Conservation (phyloP, 2,329 filamentous ascomycete genomes). For the Ophiostoma himal-ulmi region DNA sequence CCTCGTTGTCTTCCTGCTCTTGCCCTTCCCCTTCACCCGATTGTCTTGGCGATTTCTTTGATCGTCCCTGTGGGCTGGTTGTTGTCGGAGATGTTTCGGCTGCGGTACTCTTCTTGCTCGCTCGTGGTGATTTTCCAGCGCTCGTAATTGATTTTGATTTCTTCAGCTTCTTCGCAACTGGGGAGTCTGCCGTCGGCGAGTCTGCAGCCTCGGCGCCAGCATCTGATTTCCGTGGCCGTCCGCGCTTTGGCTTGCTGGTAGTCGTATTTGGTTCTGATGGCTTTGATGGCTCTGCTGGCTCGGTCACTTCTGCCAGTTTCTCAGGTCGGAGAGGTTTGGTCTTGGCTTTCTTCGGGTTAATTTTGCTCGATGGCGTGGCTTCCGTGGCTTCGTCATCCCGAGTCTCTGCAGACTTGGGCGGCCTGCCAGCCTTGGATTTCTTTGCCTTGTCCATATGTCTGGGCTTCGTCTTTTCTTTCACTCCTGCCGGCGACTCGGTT, state of each 20-base stretch:
- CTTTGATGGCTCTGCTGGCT: too few species aligned
- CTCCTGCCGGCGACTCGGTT: not conserved
- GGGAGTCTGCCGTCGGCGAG: not conserved
- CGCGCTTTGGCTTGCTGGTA: slow-evolving; percentile 3
- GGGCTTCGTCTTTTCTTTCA: not conserved
- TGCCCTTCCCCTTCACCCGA: not conserved
- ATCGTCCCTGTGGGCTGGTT: not conserved
- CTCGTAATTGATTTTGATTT: not conserved
- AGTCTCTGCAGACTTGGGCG: not conserved
- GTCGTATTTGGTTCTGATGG: not conserved
- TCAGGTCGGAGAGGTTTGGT: not conserved
- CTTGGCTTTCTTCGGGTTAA: slow-evolving; percentile 5
- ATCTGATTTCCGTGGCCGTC: slow-evolving; percentile 4
- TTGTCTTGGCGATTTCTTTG: not conserved
- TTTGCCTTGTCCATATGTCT: not conserved
- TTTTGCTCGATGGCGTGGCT: not conserved
- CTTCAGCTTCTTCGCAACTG: not conserved
- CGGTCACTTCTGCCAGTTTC: not conserved
- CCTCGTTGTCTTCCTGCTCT: not conserved
- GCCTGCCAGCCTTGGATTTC: not conserved
- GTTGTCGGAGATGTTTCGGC: not conserved
- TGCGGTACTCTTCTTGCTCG: not conserved
- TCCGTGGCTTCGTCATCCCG: not conserved
- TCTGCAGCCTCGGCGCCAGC: not conserved
- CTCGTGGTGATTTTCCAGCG: not conserved